Conservation (phyloP, 2,329 filamentous ascomycete species). For the Penicillium sp. region DNA sequence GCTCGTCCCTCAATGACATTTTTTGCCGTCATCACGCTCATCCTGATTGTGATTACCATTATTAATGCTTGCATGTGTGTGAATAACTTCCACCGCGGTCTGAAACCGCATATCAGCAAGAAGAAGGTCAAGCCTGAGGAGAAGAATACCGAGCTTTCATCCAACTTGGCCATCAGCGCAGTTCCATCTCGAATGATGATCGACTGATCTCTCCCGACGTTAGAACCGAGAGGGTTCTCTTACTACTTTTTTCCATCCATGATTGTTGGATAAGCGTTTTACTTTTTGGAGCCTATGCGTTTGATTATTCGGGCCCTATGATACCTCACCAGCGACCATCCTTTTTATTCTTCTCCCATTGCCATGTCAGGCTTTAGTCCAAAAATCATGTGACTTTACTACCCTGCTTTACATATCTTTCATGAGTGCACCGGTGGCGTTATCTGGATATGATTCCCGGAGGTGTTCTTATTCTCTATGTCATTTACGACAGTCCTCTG, state of each 20-base stretch:
- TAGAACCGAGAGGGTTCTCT: constrained; percentile 8
- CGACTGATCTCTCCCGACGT: constrained; percentile 31
- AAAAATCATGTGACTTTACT: constrained; percentile 25
- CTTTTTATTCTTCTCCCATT: constrained; percentile 9
- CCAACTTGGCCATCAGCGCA: constrained; percentile 34
- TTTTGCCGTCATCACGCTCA: constrained; percentile 89
- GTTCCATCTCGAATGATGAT: constrained; percentile 48
- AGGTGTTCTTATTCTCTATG: constrained; percentile 11
- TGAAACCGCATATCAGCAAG: constrained; percentile 79
- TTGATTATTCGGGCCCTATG: constrained; percentile 24
- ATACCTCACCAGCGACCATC: constrained; percentile 29
- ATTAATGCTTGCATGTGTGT: constrained; percentile 83
- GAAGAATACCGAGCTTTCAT: constrained; percentile 44
- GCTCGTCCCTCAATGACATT: constrained; percentile 84
- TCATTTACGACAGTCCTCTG: constrained; percentile 22
- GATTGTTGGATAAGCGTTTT: constrained; percentile 33
- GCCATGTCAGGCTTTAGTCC: background rate
- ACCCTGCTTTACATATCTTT: constrained; percentile 17
- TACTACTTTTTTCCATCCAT: constrained; percentile 24
- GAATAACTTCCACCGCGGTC: constrained; percentile 82
- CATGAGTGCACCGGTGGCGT: constrained; percentile 26
- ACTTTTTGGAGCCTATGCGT: constrained; percentile 7
- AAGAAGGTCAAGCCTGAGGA: constrained; percentile 52
- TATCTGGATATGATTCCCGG: constrained; percentile 22
- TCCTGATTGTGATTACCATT: constrained; percentile 86